Conservation (phyloP, 371 early-diverging fungal genomes). For the Chytridiales sp. region DNA sequence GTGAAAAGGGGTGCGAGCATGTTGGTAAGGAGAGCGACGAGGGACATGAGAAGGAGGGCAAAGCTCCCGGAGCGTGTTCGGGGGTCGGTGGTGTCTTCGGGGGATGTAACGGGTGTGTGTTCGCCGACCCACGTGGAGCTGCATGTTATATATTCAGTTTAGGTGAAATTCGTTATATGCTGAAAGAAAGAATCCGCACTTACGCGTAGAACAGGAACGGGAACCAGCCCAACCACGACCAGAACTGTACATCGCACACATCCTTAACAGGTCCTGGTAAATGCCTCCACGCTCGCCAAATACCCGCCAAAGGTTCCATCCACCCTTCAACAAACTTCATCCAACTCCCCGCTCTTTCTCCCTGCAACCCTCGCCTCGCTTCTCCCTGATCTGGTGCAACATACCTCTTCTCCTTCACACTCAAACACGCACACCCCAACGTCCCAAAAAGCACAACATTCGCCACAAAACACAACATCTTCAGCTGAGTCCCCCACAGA, state of each 20-base stretch:
- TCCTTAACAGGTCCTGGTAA: constrained; percentile 72
- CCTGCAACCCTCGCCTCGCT: not conserved
- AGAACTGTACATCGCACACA: constrained; percentile 86
- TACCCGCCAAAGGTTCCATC: constrained; percentile 32
- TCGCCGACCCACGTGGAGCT: constrained; percentile 40
- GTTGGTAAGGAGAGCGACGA: constrained; percentile 71
- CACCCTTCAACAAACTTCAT: constrained; percentile 12
- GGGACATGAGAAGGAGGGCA: constrained; percentile 75
- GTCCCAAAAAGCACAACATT: constrained; percentile 59
- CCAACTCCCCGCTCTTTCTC: not conserved
- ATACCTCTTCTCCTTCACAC: constrained; percentile 52
- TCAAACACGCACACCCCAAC: constrained; percentile 68
- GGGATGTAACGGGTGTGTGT: not conserved
- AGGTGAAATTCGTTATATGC: too few species aligned
- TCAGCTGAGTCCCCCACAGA: constrained; percentile 79
- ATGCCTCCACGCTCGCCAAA: constrained; percentile 37
- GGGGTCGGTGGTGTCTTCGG: constrained; percentile 27
- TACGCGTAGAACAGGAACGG: constrained; percentile 88
- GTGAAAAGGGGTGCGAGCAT: constrained; percentile 64
- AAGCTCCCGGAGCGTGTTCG: constrained; percentile 84
- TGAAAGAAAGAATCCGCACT: constrained; percentile 16
- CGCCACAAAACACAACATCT: constrained; percentile 76
- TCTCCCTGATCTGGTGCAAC: constrained; percentile 4
- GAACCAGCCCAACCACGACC: constrained; percentile 96
- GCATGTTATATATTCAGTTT: not conserved